phyloP scores from a whole-genome alignment of 2,329 filamentous ascomycete genomes.

The Phoma sp. region DNA sequence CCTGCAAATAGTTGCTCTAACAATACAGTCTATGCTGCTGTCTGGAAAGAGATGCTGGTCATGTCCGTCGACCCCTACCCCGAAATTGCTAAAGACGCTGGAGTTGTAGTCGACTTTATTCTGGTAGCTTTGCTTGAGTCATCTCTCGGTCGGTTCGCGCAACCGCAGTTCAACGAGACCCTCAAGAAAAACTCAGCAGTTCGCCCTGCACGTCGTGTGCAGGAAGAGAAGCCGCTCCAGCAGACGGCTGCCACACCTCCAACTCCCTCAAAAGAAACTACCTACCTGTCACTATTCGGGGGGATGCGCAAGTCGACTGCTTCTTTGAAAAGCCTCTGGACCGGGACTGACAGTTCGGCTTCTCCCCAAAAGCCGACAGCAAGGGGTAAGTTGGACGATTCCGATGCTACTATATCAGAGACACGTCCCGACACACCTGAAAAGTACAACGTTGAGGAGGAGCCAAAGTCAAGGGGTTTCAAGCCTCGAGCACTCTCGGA shows the following conservation, averaged over 20 bases:
- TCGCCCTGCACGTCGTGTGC: conserved; percentile 51
- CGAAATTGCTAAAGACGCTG: conserved; percentile 85
- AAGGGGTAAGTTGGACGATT: conserved; percentile 62
- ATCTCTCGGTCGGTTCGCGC: conserved; percentile 72
- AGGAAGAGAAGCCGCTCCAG: conserved; percentile 45
- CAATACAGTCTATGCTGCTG: conserved; percentile 89
- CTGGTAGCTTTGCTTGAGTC: conserved; percentile 80
- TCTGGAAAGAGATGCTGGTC: conserved; percentile 92
- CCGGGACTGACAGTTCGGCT: conserved; percentile 40
- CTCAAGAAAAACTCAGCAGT: conserved; percentile 50
- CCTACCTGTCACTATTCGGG: conserved; percentile 62
- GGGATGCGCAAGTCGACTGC: conserved; percentile 67
- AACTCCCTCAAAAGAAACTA: conserved; percentile 60
- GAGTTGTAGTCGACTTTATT: conserved; percentile 84
- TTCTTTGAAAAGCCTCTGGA: conserved; percentile 67
- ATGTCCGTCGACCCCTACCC: conserved; percentile 93
- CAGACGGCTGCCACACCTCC: conserved; percentile 55
- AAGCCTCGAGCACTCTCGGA: conserved; percentile 65
- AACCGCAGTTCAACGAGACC: conserved; percentile 76
- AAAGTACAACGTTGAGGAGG: conserved; percentile 72
- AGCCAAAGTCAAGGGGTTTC: conserved; percentile 81
- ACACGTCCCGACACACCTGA: conserved; percentile 69
- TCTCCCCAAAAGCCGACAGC: conserved; percentile 36
- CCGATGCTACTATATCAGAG: conserved; percentile 73
- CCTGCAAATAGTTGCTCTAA: conserved; percentile 60